Base-by-base conservation (phyloP, 345 rosid species). In the Microthlaspi erraticum region DNA sequence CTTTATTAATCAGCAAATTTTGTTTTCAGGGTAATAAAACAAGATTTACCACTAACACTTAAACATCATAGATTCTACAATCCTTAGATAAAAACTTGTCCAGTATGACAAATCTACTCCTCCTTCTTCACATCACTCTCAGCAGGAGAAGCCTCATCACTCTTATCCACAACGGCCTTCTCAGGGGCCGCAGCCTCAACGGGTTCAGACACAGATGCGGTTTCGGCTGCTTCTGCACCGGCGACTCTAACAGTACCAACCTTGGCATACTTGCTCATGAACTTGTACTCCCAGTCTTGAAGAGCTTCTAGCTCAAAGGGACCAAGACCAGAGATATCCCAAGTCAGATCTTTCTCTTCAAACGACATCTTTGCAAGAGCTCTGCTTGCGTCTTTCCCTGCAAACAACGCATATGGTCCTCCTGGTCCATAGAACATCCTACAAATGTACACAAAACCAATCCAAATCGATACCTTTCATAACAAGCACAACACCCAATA, bases 311-410 rank as follows among this genome's bases (percentile, higher is more conserved):
- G 71, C 82, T 95, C 99, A 42, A 82, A 92, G 1, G 98, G 91
- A 59, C 98, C 94, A 43, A 95, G 98, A 63, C 96, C 98, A 11
- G 99, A 88, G 60, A 87, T 84, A 71, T 95, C 99, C 39, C 92
- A 91, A 1, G 97, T 95, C 73, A 95, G 71, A 64, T 95, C 99
- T 71, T 84, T 85, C 1, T 90, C 97, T 51, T 95, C 99, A 37
- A 95, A 95, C 3, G 99, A 95, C 98, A 95, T 95, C 86, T 90
- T 95, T n/a, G 99, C 98, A 56, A 95, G 98, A 31, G 99, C 99
- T 77, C 94, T 79, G 88, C 98, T 95, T 0, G 98, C 97, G 43
- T 95, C 99, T 80, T 79, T 95, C 18, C 99, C 98, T 4, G 98
- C 98, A 77, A 95, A 95, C 63, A 92, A 73, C 2, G 99, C 98